Evolutionary conservation across 352 stramenopile species (phyloP).

Genomic region (Phytophthora pisi): DNA sequence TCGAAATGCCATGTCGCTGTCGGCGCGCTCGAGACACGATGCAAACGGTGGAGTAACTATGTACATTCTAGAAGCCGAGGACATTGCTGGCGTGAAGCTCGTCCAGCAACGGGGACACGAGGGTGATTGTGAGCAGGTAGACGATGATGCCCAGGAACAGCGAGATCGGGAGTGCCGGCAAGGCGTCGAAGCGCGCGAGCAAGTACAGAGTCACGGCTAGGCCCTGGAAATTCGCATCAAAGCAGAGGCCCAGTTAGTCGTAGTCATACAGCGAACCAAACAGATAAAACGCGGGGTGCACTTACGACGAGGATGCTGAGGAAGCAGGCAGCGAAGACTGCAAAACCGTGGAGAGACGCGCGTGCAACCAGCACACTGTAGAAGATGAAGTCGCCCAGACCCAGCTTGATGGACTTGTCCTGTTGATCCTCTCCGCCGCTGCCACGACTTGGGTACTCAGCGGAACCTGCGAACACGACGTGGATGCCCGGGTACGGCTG

Average conservation of each 20-base stretch:
- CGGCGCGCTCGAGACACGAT: slow-evolving; percentile 1
- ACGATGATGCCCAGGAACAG: slow-evolving; percentile 87
- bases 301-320: slow-evolving; percentile 90
- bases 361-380: slow-evolving; percentile 97
- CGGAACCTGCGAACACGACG: slow-evolving; percentile 34
- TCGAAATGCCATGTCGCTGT: not conserved
- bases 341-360: slow-evolving; percentile 92
- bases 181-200: slow-evolving; percentile 91
- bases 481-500: slow-evolving; percentile 44
- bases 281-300: slow-evolving; percentile 5
- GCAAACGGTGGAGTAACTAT: not conserved
- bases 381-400: slow-evolving; percentile 98
- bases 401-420: slow-evolving; percentile 88
- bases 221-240: slow-evolving; percentile 40
- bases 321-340: slow-evolving; percentile 92
- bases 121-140: slow-evolving; percentile 46
- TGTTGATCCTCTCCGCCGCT: slow-evolving; percentile 34
- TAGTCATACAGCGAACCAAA: slow-evolving; percentile 1
- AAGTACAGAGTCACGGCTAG: slow-evolving; percentile 93
- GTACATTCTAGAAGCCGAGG: slow-evolving; percentile 25
- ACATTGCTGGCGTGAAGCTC: slow-evolving; percentile 29
- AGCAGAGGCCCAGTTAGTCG: slow-evolving; percentile 3
- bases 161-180: slow-evolving; percentile 95
- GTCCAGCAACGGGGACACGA: slow-evolving; percentile 46
- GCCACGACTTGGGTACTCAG: slow-evolving; percentile 25